Percentiles rank a stretch among this genome's conserved stretches.
Evolutionary conservation across 768 basidiomycete species (phyloP).

Genomic region (Lactarius vividus): DNA sequence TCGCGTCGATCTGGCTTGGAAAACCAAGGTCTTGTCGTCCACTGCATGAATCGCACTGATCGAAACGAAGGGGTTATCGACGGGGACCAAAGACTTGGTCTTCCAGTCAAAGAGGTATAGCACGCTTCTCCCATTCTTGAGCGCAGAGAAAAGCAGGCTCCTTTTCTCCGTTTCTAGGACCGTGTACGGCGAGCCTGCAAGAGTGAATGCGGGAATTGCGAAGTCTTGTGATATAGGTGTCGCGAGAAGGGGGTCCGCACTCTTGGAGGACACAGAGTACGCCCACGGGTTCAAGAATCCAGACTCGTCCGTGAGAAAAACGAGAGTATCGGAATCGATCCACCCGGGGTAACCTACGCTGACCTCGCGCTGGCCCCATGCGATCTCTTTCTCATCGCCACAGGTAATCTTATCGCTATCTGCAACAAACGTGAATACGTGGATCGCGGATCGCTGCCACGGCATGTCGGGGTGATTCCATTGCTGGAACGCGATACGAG

Average conservation of each 20-base stretch:
- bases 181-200: conserved; percentile 11
- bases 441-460: conserved; percentile 63
- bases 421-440: conserved; percentile 48
- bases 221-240: conserved; percentile 12
- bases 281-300: conserved; percentile 17
- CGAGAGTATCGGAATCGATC: conserved; percentile 9
- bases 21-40: neutral
- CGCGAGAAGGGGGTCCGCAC: conserved; percentile 1
- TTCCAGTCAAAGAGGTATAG: conserved; percentile 1
- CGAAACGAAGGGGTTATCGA: conserved; percentile 16
- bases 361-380: conserved; percentile 12
- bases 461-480: conserved; percentile 74
- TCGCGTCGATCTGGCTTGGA: neutral
- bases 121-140: conserved; percentile 2
- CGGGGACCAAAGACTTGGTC: neutral
- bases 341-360: conserved; percentile 13
- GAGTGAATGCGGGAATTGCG: neutral
- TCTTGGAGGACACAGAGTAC: conserved; percentile 4
- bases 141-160: conserved; percentile 6
- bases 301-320: conserved; percentile 16
- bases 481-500: conserved; percentile 56
- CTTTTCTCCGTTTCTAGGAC: conserved; percentile 1
- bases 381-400: neutral
- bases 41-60: neutral
- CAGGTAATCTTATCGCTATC: conserved; percentile 21